These are phyloP conservation scores for Lecanicillium sp. DNA, from an alignment of 2,329 filamentous ascomycete genomes.

Conservation along the genomic window DNA sequence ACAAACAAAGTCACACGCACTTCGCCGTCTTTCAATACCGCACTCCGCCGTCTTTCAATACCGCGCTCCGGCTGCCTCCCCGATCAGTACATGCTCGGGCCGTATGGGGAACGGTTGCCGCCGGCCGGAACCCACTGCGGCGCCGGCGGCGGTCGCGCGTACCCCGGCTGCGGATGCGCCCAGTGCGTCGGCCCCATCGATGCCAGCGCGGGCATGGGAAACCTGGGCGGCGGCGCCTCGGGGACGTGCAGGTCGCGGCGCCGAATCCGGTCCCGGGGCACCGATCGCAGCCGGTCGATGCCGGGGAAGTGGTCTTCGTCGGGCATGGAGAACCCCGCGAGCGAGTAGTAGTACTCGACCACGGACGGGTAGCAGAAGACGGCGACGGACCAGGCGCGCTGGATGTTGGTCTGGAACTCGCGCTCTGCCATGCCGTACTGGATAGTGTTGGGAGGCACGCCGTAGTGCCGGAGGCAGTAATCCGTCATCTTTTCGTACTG, in stretches of 20 bases:
- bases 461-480: slow-evolving; percentile 53
- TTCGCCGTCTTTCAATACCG: too few species aligned
- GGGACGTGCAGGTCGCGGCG: too few species aligned
- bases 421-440: slow-evolving; percentile 60
- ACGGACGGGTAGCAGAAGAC: slow-evolving; percentile 74
- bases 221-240: slow-evolving; percentile 13
- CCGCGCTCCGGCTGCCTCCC: too few species aligned
- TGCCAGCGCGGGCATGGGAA: neutral
- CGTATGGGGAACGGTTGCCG: too few species aligned
- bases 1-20: too few species aligned
- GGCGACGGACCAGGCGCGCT: slow-evolving; percentile 70
- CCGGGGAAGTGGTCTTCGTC: slow-evolving; percentile 54
- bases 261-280: too few species aligned
- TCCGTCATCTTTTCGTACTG: slow-evolving; percentile 51
- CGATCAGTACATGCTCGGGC: too few species aligned
- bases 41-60: too few species aligned
- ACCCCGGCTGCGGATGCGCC: slow-evolving; percentile 26
- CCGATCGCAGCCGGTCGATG: slow-evolving; percentile 53
- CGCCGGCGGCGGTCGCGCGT: slow-evolving; percentile 30
- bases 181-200: slow-evolving; percentile 17
- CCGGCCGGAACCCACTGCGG: too few species aligned
- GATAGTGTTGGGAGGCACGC: slow-evolving; percentile 50
- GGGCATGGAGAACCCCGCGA: slow-evolving; percentile 62
- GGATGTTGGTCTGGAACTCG: slow-evolving; percentile 65
- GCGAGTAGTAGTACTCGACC: slow-evolving; percentile 71